Conservation (phyloP, 805 yeast species). For the Maudiozyma serrabonitensis region DNA sequence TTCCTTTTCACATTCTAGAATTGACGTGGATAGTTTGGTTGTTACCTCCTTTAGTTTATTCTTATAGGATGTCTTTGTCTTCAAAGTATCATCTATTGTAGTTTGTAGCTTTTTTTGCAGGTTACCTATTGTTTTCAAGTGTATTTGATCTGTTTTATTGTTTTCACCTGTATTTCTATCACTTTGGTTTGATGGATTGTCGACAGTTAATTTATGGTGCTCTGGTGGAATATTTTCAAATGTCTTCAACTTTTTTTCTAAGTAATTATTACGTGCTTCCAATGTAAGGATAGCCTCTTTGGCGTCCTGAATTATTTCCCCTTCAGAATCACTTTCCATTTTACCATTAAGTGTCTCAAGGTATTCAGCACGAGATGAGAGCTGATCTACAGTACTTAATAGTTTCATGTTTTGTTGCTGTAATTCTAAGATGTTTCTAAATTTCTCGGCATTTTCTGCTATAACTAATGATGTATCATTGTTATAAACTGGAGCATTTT, state of each 20-base stretch:
- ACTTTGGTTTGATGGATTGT: too few relatives aligned
- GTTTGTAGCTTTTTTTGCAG: too few relatives aligned
- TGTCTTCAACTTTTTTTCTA: constrained; percentile 44
- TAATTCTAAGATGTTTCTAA: constrained; percentile 56
- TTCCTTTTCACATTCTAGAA: constrained; percentile 43
- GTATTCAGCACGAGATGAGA: constrained; percentile 42
- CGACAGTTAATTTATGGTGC: too few relatives aligned
- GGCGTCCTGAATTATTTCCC: constrained; percentile 49
- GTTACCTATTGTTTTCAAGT: too few relatives aligned
- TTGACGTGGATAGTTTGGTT: constrained; percentile 37
- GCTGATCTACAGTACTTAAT: constrained; percentile 43
- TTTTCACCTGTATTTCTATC: too few relatives aligned
- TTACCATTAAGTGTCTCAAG: constrained; percentile 50
- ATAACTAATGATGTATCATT: constrained; percentile 64
- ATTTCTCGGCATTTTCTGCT: constrained; percentile 60
- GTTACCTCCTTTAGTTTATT: constrained; percentile 14
- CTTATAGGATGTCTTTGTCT: constrained; percentile 15
- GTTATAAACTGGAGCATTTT: not conserved
- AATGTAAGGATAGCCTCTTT: constrained; percentile 56
- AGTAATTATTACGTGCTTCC: constrained; percentile 45
- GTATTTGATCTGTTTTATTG: too few relatives aligned
- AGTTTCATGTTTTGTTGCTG: constrained; percentile 67
- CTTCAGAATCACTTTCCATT: constrained; percentile 25
- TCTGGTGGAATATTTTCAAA: constrained; percentile 21
- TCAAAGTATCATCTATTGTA: too few relatives aligned